Base-by-base conservation (phyloP, 208 protist genomes). In the Crithidia mellificae region DNA sequence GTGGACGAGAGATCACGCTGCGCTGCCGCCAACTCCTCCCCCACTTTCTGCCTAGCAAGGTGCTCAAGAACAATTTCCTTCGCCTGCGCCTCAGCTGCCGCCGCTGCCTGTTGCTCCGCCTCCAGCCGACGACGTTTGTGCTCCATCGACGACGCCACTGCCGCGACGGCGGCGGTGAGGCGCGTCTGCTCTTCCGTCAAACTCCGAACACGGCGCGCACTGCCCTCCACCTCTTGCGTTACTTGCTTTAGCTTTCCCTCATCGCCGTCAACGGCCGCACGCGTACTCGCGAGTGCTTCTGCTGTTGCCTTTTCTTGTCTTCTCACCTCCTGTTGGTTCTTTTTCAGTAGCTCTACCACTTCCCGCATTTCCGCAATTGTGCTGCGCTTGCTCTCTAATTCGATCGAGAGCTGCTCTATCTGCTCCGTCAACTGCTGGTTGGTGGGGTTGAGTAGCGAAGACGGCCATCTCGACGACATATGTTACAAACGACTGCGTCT, bases 401-500 rank as follows among this genome's bases (percentile, higher is more conserved):
- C 57, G 6, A 63, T 39, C 7, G 72, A 74, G 22, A 77, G 49
- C 34, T 63, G 34, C 38, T 82, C 78, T 32, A 87, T 63, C 20
- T 65, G 55, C 25, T 85, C 80, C 38, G 59, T 84, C 32, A 95
- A 52, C 24, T 32, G 57, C 46, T 78, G 81, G 70, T 95, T 95
- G 34, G 77, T 74, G 32, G 79, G 74, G 57, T 84, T 92, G 22
- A 95, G 76, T 25, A 92, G 50, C 38, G 63, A 80, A 20, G 69
- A 51, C 30, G 89, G 89, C 83, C 84, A 91, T 46, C 62, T 49
- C 8, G 70, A 47, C 29, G 79, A 81, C 85, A 94, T 63, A 11
- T 44, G 41, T 22, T 41, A 4, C 4, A 14, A 47, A 47, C n/a
- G 41, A 20, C 15, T n/a, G n/a, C n/a, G n/a, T n/a, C n/a, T n/a